Evolutionary conservation across 306 rosid species (phyloP), one percentile per base, ranked within the genome.

Genomic region (Cucurbita moschata): DNA sequence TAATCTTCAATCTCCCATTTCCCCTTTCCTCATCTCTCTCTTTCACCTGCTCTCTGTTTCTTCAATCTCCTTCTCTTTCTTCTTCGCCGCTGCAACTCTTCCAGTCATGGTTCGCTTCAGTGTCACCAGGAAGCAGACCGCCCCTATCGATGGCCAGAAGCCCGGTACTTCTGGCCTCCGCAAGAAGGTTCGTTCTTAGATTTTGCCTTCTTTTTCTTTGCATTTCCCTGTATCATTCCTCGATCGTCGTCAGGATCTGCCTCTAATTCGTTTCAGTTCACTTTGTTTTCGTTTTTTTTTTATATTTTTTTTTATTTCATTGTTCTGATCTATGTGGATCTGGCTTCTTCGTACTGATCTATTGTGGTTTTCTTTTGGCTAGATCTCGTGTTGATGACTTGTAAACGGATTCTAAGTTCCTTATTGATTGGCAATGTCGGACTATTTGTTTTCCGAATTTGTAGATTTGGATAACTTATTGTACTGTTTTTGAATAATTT

Each of bases 151-250:
- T 43, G 99, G 96, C 89, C 99, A 95, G 80, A 95, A 95, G 92
- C 99, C 99, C 59, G 99, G 99, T 52, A 95, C 99, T 77, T 95
- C 99, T 61, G 99, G 99, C 73, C 99, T 95, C 78, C 99, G 99
- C 77, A 95, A 95, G 96, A 95, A 95, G 97, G 99, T 89, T 53
- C 4, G 35, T 30, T 30, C 35, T 30, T 30, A 30, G 35, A 30
- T 30, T 30, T 0, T 30, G 4, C 2, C 16, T 46, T 9, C 37
- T 13, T 69, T 61, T 42, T 15, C 37, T 55, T 30, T 0, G 72
- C 52, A 60, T 60, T 52, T 71, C 52, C 16, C 0, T 69, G 7
- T 69, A 1, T 26, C 1, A 5, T 69, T 13, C 26, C 74, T 39
- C 57, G 7, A 69, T 69, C 74, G 40, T 44, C 10, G 4, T 69